A percentile compares a stretch with the other conserved stretches of the same genome.
Conservation (phyloP, 2,329 filamentous ascomycete species). For the Nigrograna mackinnonii region DNA sequence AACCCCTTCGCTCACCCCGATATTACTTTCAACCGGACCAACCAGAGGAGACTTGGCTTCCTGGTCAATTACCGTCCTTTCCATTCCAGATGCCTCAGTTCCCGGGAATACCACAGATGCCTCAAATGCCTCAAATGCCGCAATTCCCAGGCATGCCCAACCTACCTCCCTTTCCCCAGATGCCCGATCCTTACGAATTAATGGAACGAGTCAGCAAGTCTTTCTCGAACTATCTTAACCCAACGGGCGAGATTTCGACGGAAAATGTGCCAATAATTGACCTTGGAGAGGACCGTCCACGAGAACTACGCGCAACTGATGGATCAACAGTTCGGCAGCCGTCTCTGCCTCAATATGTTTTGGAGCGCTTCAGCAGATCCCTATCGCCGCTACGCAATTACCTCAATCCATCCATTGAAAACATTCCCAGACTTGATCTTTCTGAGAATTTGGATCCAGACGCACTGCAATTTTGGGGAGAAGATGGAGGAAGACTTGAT, state of each 20-base stretch:
- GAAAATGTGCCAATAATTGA: constrained; percentile 40
- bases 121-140: constrained; percentile 21
- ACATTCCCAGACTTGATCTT: constrained; percentile 34
- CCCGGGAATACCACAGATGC: constrained; percentile 23
- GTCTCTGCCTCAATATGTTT: constrained; percentile 48
- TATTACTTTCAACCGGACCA: constrained; percentile 42
- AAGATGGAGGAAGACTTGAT: constrained; percentile 28
- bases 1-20: constrained; percentile 36
- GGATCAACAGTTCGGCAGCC: constrained; percentile 41
- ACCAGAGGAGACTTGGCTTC: constrained; percentile 41
- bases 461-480: constrained; percentile 36
- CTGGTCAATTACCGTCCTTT: constrained; percentile 38
- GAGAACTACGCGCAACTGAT: constrained; percentile 34
- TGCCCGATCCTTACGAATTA: constrained; percentile 38
- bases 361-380: constrained; percentile 49
- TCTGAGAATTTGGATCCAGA: constrained; percentile 29
- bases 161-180: constrained; percentile 33
- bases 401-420: constrained; percentile 36
- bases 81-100: constrained; percentile 41
- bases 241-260: constrained; percentile 33
- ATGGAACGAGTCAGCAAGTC: constrained; percentile 41
- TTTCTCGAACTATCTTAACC: constrained; percentile 49
- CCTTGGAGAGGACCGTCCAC: constrained; percentile 36
- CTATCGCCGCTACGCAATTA: constrained; percentile 52
- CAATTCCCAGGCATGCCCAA: constrained; percentile 34